These are phyloP conservation scores for Spathaspora sp. DNA, from an alignment of 1,139 yeast genomes.

Conservation along the genomic window DNA sequence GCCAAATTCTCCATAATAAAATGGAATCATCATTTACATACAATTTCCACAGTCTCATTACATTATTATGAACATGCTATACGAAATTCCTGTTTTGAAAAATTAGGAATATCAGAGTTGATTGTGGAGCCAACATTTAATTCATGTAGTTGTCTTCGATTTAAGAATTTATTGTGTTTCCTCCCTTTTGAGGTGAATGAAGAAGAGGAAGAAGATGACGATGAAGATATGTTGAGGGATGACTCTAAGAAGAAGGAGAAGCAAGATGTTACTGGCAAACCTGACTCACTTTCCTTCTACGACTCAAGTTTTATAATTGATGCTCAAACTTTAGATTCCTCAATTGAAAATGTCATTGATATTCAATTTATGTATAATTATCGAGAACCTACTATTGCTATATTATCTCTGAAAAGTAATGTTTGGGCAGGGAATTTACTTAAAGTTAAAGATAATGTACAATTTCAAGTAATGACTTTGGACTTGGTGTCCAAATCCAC, in stretches of 20 bases:
- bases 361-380: constrained; percentile 69
- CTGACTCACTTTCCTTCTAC: constrained; percentile 10
- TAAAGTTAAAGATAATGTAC: constrained; percentile 60
- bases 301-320: constrained; percentile 57
- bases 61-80: constrained; percentile 83
- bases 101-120: constrained; percentile 46
- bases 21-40: constrained; percentile 59
- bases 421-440: constrained; percentile 79
- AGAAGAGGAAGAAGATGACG: constrained; percentile 42
- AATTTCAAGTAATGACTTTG: constrained; percentile 61
- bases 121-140: constrained; percentile 63
- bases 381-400: constrained; percentile 77
- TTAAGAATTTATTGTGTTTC: constrained; percentile 71
- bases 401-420: constrained; percentile 59
- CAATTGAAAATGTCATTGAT: constrained; percentile 62
- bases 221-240: constrained; percentile 28
- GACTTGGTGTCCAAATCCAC: constrained; percentile 64
- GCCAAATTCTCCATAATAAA: constrained; percentile 78
- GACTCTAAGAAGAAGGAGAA: constrained; percentile 15
- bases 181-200: constrained; percentile 60
- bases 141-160: constrained; percentile 62
- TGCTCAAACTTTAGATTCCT: constrained; percentile 55
- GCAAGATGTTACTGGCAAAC: constrained; percentile 8
- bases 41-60: constrained; percentile 69
- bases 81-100: constrained; percentile 50